These are phyloP conservation scores for Trichoderma afroharzianum DNA, from an alignment of 2,329 filamentous ascomycete genomes.

Conservation along the genomic window DNA sequence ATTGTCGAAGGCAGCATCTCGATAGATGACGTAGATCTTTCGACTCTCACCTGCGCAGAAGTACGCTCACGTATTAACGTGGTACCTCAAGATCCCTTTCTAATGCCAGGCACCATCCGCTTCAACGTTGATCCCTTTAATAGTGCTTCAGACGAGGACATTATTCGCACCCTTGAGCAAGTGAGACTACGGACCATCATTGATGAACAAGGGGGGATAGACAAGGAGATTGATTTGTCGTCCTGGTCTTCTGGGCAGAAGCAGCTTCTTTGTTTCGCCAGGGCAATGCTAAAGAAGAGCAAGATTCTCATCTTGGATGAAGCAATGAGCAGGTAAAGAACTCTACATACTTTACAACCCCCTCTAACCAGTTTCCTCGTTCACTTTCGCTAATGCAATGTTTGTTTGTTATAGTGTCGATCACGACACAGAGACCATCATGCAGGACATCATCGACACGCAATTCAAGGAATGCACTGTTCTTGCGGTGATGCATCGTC, in stretches of 20 bases:
- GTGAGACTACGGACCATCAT: conserved; percentile 43
- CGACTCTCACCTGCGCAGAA: conserved; percentile 21
- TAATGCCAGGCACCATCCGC: conserved; percentile 46
- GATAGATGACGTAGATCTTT: conserved; percentile 42
- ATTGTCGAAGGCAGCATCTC: conserved; percentile 38
- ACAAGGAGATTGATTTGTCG: conserved; percentile 29
- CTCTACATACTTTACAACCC: background rate
- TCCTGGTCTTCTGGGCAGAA: conserved; percentile 40
- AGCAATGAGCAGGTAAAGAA: conserved; percentile 32
- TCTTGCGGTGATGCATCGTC: conserved; percentile 37
- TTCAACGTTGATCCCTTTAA: conserved; percentile 46
- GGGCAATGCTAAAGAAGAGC: conserved; percentile 35
- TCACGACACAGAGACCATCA: conserved; percentile 29
- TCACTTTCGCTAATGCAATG: background rate
- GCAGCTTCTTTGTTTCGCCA: conserved; percentile 40
- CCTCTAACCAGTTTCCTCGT: background rate
- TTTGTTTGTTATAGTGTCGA: conserved; percentile 27
- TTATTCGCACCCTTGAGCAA: conserved; percentile 41
- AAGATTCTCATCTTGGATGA: conserved; percentile 39
- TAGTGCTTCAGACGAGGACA: conserved; percentile 35
- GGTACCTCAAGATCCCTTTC: conserved; percentile 50
- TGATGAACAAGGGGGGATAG: conserved; percentile 36
- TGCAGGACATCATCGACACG: conserved; percentile 31
- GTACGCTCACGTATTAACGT: conserved; percentile 35
- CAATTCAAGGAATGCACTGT: conserved; percentile 48